Evolutionary conservation across 345 rosid genomes (phyloP), one percentile per base, ranked within the genome.

Genomic region (Alliaria petiolata): DNA sequence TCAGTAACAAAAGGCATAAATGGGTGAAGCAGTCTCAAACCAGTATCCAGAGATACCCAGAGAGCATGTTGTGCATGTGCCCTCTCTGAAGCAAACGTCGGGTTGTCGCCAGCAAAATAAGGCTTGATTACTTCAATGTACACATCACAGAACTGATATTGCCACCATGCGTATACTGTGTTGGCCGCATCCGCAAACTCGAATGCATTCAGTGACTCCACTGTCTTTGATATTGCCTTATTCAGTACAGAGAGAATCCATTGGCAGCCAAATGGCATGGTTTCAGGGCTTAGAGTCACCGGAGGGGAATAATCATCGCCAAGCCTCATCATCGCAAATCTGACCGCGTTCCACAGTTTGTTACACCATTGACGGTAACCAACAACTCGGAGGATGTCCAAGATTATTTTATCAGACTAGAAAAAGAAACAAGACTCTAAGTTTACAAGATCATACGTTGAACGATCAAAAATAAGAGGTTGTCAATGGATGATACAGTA

Each of bases 321-420:
- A 68, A 95, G 98, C 74, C 85, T 95, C 82, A 86, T 85, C 96
- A 95, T 87, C 11, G 96, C 96, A 79, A 89, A 95, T 50, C 97
- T 89, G 75, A 95, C 97, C 4, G 98, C 99, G 74, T 95, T 91
- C 98, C 99, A 91, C 42, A 95, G 72, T 70, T 95, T 95, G 80
- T 95, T 95, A 78, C 99, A 95, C 99, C 99, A 95, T 56, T 95
- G 98, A n/a, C 96, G 98, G 82, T 91, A 91, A 17, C 97, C 98
- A 70, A 88, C 92, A 36, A 95, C 99, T 80, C 97, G 84, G 80
- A 82, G 92, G 58, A 95, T 91, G 78, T 95, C 96, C 86, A 95
- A 83, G 85, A 91, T 95, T 65, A 95, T 95, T 80, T 80, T 95
- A 78, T 91, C 99, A 14, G 93, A 89, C 96, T 95, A 84, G 61